These are phyloP conservation scores for Cystofilobasidium bisporidii DNA, from an alignment of 768 basidiomycete genomes.

Conservation along the genomic window DNA sequence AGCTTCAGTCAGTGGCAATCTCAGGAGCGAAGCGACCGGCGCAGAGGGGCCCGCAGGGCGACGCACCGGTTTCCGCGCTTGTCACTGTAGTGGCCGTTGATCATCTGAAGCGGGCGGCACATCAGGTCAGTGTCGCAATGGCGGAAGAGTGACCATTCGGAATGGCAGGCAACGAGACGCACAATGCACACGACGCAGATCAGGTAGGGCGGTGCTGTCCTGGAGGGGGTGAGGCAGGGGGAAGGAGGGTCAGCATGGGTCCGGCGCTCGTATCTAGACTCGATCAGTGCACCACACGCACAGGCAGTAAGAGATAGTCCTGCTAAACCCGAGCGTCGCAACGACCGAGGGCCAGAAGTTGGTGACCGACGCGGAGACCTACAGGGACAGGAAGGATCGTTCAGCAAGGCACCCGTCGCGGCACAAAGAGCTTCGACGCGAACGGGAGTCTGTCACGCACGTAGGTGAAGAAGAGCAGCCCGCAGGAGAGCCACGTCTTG, in stretches of 20 bases:
- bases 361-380: constrained; percentile 35
- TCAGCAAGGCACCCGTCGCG: not conserved
- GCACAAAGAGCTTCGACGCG: not conserved
- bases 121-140: too few relatives aligned
- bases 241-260: not conserved
- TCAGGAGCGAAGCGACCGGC: not conserved
- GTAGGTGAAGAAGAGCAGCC: constrained; percentile 23
- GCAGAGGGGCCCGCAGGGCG: not conserved
- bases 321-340: not conserved
- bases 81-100: constrained; percentile 36
- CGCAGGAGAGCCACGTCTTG: constrained; percentile 34
- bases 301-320: constrained; percentile 35
- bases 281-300: constrained; percentile 21
- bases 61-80: constrained; percentile 19
- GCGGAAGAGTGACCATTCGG: too few relatives aligned
- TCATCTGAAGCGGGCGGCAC: too few relatives aligned
- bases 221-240: constrained; percentile 28
- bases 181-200: constrained; percentile 35
- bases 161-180: too few relatives aligned
- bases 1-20: too few relatives aligned
- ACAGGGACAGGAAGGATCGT: not conserved
- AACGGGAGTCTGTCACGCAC: not conserved
- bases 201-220: constrained; percentile 36
- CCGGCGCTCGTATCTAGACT: too few relatives aligned
- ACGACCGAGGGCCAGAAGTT: constrained; percentile 35